Evolutionary conservation across 352 stramenopile species (phyloP), one percentile per base, ranked within the genome.

Genomic region (Pythium brachiatum): DNA sequence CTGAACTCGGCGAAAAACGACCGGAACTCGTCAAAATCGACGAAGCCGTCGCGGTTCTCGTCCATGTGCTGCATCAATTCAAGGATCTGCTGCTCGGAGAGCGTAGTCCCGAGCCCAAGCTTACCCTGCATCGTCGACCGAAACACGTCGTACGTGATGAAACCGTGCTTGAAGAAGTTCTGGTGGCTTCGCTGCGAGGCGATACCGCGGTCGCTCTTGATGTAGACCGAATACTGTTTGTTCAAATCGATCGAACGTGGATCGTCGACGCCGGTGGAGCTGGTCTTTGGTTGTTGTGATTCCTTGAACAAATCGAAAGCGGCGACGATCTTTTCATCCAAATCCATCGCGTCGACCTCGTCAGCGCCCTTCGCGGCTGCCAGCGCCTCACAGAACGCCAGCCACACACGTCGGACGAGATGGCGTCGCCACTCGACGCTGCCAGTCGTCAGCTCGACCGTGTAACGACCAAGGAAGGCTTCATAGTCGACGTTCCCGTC

Each of bases 11-110:
- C 80, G 58, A 97, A 97, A 44, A 95, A 90, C 4, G 76, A 77
- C 43, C 82, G 83, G 62, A 98, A 98, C 65, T 98, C 92, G 27
- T 90, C 72, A 56, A 95, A 93, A 60, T 95, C 79, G 11, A 98
- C 91, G 20, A 95, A 78, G 2, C 87, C 89, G 53, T 97, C 90
- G 53, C 90, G 78, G 39, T 98, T 95, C 47, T 90, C 79, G 66
- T 98, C 92, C 57, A 97, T 85, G 50, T 93, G 82, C 58, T 96
- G 81, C 92, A 98, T 98, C 23, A 98, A 65, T 63, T 98, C 92
- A 25, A 97, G 96, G 18, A 97, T 94, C 68, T 97, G 88, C 47
- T 95, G 83, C 62, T 95, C 88, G 15, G 86, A 94, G 6, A 98
- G 74, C 0, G 73, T 84, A 23, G 79, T 73, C 1, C 66, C 60